phyloP scores from a whole-genome alignment of 305 asterid genomes.

The Solanum hybrid region DNA sequence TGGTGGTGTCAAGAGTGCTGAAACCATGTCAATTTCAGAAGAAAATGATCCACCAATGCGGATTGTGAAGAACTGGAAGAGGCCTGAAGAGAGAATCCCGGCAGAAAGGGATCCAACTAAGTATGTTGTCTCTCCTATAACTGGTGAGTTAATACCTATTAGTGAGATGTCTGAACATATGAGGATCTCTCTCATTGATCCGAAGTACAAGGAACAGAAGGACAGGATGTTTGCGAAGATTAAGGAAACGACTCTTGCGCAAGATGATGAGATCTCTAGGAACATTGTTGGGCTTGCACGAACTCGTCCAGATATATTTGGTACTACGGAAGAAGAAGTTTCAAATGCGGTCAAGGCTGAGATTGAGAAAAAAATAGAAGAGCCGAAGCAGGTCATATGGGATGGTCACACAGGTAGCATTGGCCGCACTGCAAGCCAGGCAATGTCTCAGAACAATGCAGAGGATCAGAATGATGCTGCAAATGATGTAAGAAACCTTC shows the following conservation, averaged over 20 bases:
- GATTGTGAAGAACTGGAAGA: conserved; percentile 86
- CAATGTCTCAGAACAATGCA: conserved; percentile 60
- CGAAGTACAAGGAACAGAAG: conserved; percentile 90
- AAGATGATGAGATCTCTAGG: conserved; percentile 86
- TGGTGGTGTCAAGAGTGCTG: conserved; percentile 38
- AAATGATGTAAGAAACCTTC: conserved; percentile 45
- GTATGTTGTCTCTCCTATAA: conserved; percentile 75
- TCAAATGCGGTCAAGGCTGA: conserved; percentile 93
- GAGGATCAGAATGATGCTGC: conserved; percentile 42
- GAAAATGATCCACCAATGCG: conserved; percentile 86
- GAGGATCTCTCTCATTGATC: conserved; percentile 91
- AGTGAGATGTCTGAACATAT: conserved; percentile 96
- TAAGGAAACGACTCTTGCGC: conserved; percentile 87
- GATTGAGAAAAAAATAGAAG: conserved; percentile 87
- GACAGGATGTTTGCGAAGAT: conserved; percentile 98
- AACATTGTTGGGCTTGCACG: conserved; percentile 91
- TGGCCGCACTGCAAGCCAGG: conserved; percentile 88
- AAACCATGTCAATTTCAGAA: conserved; percentile 30
- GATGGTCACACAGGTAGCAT: conserved; percentile 93
- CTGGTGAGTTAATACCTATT: conserved; percentile 72
- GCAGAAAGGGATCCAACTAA: conserved; percentile 85
- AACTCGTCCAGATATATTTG: conserved; percentile 90
- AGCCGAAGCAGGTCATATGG: conserved; percentile 96
- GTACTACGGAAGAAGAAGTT: conserved; percentile 95
- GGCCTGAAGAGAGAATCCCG: conserved; percentile 81